Evolutionary conservation across 495 filamentous ascomycete genomes (phyloP), one percentile per base, ranked within the genome.

Genomic region (Penicillium dipodomyicola): DNA sequence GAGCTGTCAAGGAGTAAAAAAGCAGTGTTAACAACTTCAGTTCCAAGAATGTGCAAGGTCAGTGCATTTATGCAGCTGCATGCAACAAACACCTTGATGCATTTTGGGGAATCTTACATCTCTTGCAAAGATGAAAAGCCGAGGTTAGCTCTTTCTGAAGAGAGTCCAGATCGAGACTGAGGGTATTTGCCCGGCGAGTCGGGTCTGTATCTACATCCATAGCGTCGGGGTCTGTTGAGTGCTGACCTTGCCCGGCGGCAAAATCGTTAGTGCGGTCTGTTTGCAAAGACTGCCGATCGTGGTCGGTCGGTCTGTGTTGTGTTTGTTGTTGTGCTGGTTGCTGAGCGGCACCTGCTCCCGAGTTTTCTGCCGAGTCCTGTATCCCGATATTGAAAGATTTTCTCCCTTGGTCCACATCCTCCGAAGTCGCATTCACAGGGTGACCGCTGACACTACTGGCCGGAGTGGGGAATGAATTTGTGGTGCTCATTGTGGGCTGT

Each of bases 91-190:
- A 61, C 55, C 60, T 57, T 52, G 57, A 65, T 66, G 67, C 59
- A 62, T 65, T 52, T 67, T 56, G 64, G 75, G 77, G 69, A 48
- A 60, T 70, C 77, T 78, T 78, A 79, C 77, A 73, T 63, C 68
- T 75, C 70, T 77, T 79, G 71, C 75, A 78, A 59, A 79, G 71
- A 73, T 77, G 77, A 64, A 75, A 79, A 65, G 77, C 72, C 64
- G 72, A 72, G 46, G 71, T 69, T 45, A 79, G 70, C 44, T 78
- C 67, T 54, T 74, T 73, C 60, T 79, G 74, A 60, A 79, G 65
- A 45, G 73, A 75, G 49, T 77, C 77, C 51, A 79, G 52, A 49
- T 69, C 70, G 44, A 67, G 63, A 51, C 68, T 65, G 53, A 62
- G 57, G 29, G 57, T 53, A 29, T 59, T 60, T n/a, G 52, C 42